Conservation (phyloP, 2,329 filamentous ascomycete genomes). For the Chrysoporthe deuterocubensis region DNA sequence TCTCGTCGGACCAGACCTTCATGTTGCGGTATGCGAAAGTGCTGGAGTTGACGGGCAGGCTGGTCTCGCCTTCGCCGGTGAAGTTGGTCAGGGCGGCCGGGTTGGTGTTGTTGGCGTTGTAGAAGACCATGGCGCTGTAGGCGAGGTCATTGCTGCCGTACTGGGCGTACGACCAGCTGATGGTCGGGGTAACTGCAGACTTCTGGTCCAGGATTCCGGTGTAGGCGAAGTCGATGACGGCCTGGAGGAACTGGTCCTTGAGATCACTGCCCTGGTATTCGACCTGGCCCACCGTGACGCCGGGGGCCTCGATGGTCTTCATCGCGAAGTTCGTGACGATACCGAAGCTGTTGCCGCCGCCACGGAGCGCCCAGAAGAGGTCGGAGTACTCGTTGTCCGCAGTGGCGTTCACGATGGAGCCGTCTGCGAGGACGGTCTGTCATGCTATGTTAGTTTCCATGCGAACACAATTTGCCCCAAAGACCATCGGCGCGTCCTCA, state of each 20-base stretch:
- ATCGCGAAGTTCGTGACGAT: slow-evolving; percentile 39
- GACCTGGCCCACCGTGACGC: slow-evolving; percentile 7
- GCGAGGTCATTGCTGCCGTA: background rate
- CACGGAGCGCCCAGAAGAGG: slow-evolving; percentile 37
- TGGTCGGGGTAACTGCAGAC: slow-evolving; percentile 8
- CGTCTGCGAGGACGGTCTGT: slow-evolving; percentile 33
- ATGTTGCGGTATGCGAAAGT: slow-evolving; percentile 12
- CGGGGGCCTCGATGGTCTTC: slow-evolving; percentile 28
- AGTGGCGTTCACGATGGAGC: slow-evolving; percentile 33
- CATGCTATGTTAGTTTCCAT: no score
- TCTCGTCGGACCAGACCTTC: slow-evolving; percentile 1
- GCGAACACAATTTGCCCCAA: no score
- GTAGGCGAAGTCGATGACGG: slow-evolving; percentile 20
- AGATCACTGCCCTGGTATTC: slow-evolving; percentile 10
- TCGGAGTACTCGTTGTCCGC: slow-evolving; percentile 35
- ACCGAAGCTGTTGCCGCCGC: slow-evolving; percentile 37
- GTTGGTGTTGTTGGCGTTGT: slow-evolving; percentile 4
- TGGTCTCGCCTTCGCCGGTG: background rate
- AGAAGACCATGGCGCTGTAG: slow-evolving; percentile 13
- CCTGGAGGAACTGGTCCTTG: slow-evolving; percentile 18
- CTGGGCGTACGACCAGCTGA: background rate
- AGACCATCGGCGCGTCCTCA: no score
- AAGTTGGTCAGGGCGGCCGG: slow-evolving; percentile 15
- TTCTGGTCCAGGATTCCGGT: slow-evolving; percentile 21
- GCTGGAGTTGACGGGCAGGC: slow-evolving; percentile 8